Percentiles rank a stretch among this genome's conserved stretches.
Evolutionary conservation across 768 basidiomycete species (phyloP).

Genomic region (Dictyophora rubrovolvata): DNA sequence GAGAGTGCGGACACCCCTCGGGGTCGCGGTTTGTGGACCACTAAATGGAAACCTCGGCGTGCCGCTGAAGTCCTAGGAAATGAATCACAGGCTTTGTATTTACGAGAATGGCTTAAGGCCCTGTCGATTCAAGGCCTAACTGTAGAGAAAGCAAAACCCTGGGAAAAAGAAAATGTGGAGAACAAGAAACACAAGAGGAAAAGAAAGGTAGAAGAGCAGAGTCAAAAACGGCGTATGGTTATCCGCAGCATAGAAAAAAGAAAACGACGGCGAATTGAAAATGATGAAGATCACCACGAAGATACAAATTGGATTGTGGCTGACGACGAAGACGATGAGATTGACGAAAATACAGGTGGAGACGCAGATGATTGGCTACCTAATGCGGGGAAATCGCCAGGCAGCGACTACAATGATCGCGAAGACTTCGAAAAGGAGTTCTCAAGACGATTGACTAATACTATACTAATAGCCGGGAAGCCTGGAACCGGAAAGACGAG

Average conservation of each 20-base stretch:
- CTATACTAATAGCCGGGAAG: constrained; percentile 77
- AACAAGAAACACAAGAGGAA: too few relatives aligned
- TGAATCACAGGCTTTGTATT: constrained; percentile 53
- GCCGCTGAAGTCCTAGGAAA: constrained; percentile 77
- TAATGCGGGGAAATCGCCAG: neutral
- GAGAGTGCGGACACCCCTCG: constrained; percentile 18
- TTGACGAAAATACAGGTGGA: constrained; percentile 26
- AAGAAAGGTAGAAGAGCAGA: constrained; percentile 18
- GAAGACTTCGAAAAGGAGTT: constrained; percentile 5
- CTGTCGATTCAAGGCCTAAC: constrained; percentile 27
- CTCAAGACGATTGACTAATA: constrained; percentile 52
- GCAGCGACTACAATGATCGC: neutral
- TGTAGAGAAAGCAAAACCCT: too few relatives aligned
- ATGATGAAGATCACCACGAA: constrained; percentile 36
- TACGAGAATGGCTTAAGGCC: constrained; percentile 73
- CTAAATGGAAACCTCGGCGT: constrained; percentile 63
- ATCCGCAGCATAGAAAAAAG: constrained; percentile 41
- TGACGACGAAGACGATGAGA: constrained; percentile 26
- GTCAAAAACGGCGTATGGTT: constrained; percentile 49
- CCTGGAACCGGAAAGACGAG: constrained; percentile 85
- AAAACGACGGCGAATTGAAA: constrained; percentile 46
- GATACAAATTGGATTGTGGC: constrained; percentile 46
- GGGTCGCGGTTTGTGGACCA: constrained; percentile 45
- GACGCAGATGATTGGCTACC: constrained; percentile 21
- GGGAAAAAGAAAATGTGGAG: too few relatives aligned